Conservation (phyloP, 2,329 filamentous ascomycete genomes). For the Pezicula neosporulosa region DNA sequence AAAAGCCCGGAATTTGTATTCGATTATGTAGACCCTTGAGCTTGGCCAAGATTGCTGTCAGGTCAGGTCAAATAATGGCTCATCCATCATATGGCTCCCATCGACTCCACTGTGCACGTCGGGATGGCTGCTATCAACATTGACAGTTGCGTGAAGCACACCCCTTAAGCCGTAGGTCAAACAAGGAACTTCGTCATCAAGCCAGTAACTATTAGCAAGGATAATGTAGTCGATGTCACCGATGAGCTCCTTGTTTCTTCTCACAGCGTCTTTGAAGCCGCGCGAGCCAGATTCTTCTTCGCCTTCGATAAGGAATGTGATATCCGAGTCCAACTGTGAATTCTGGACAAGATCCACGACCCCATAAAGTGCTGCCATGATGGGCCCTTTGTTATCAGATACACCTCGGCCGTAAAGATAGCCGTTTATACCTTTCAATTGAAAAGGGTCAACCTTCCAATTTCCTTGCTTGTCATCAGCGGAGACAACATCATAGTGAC, state of each 20-base stretch:
- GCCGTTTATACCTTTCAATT: conserved; percentile 83
- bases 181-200: conserved; percentile 93
- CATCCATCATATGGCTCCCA: conserved; percentile 83
- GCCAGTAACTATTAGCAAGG: conserved; percentile 96
- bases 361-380: conserved; percentile 89
- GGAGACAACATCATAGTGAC: conserved; percentile 95
- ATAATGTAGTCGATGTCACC: conserved; percentile 92
- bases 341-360: conserved; percentile 84
- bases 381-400: conserved; percentile 95
- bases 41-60: conserved; percentile 77
- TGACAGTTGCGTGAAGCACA: conserved; percentile 88
- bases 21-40: conserved; percentile 78
- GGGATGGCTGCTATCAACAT: conserved; percentile 79
- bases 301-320: conserved; percentile 92
- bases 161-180: conserved; percentile 91
- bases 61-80: conserved; percentile 90
- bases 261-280: conserved; percentile 82
- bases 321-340: conserved; percentile 80
- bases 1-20: conserved; percentile 84
- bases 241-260: conserved; percentile 76
- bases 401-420: conserved; percentile 95
- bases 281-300: conserved; percentile 94
- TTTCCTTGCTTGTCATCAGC: conserved; percentile 79
- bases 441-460: conserved; percentile 86
- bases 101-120: conserved; percentile 97